Percentiles rank a stretch among this genome's conserved stretches.
phyloP scores from a whole-genome alignment of 441 rosid genomes.

The Pelargonium cotyledonis region DNA sequence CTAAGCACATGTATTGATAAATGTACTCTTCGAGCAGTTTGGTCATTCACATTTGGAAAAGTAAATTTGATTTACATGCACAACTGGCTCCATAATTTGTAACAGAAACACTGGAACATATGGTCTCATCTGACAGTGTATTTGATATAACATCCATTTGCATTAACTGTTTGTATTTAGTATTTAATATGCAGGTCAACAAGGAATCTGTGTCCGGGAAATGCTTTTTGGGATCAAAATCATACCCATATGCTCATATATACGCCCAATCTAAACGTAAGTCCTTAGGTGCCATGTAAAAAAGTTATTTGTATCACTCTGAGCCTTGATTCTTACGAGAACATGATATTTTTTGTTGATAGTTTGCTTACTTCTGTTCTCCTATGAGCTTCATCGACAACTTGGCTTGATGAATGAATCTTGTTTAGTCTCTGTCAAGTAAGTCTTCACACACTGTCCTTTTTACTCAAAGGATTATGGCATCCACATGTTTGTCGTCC shows the following conservation, averaged over 20 bases:
- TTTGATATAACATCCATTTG: too few relatives aligned
- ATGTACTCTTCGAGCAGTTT: too few relatives aligned
- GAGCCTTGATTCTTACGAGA: conserved; percentile 20
- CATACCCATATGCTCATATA: conserved; percentile 53
- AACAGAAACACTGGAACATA: not conserved
- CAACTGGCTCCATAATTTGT: too few relatives aligned
- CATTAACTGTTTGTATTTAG: conserved; percentile 27
- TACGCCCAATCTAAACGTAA: conserved; percentile 85
- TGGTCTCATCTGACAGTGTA: not conserved
- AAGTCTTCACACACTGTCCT: conserved; percentile 22
- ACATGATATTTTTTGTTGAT: conserved; percentile 22
- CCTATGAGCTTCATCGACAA: conserved; percentile 68
- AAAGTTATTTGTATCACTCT: conserved; percentile 6
- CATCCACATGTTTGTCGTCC: not conserved
- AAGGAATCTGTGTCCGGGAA: conserved; percentile 54
- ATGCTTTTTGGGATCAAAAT: conserved; percentile 38
- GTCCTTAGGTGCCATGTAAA: conserved; percentile 9
- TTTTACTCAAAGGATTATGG: not conserved
- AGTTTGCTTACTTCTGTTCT: conserved; percentile 75
- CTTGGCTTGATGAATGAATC: conserved; percentile 39
- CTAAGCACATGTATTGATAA: too few relatives aligned
- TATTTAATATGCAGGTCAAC: conserved; percentile 38
- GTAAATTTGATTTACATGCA: too few relatives aligned
- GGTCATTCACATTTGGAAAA: too few relatives aligned
- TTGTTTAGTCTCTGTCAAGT: conserved; percentile 61